A percentile compares a stretch with the other conserved stretches of the same genome.
Evolutionary conservation across 768 basidiomycete genomes (phyloP).

Genomic region (Lenzites betulinus): DNA sequence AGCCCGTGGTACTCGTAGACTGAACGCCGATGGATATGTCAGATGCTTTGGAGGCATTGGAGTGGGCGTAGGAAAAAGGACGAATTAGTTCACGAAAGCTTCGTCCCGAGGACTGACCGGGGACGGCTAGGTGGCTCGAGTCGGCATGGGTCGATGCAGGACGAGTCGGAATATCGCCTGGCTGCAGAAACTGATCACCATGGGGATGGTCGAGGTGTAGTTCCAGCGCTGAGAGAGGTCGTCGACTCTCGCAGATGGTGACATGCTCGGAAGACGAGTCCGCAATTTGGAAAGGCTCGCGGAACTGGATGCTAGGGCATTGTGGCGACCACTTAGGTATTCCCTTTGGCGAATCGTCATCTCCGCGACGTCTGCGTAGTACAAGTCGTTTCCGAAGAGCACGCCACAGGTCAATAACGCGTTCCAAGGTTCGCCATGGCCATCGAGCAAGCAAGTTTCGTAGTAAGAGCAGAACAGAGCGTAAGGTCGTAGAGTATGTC

Average conservation of each 20-base stretch:
- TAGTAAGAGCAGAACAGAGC: conserved; percentile 3
- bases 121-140: background rate
- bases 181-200: conserved; percentile 8
- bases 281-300: background rate
- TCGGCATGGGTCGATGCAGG: conserved; percentile 14
- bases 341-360: background rate
- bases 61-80: conserved; percentile 5
- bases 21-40: conserved; percentile 4
- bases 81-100: conserved; percentile 3
- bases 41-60: conserved; percentile 11
- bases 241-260: conserved; percentile 17
- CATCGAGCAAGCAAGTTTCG: background rate
- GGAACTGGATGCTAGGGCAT: background rate
- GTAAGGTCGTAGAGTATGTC: conserved; percentile 10
- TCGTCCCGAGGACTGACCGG: conserved; percentile 8
- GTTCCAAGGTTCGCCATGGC: background rate
- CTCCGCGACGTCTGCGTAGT: background rate
- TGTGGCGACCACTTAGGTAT: background rate
- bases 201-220: conserved; percentile 6
- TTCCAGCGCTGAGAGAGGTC: conserved; percentile 18
- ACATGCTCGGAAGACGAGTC: background rate
- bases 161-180: conserved; percentile 11
- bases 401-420: conserved; percentile 9
- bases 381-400: background rate
- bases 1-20: conserved; percentile 1